phyloP scores from a whole-genome alignment of 1,139 yeast genomes.

The Candida tetrigidarum region DNA sequence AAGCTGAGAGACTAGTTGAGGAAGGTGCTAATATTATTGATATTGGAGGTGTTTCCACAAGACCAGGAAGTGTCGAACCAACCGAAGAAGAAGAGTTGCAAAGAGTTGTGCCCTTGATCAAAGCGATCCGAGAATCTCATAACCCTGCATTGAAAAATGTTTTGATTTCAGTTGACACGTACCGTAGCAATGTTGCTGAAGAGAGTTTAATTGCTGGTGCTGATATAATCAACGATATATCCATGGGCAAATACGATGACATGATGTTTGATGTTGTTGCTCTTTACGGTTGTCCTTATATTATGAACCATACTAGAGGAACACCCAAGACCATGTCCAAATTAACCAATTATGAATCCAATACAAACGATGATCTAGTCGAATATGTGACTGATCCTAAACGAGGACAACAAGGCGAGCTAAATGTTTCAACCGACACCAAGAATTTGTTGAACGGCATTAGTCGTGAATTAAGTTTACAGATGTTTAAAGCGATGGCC shows the following conservation, averaged over 20 bases:
- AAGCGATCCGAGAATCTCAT: constrained; percentile 52
- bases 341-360: constrained; percentile 57
- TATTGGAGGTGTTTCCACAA: constrained; percentile 91
- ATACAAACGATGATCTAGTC: constrained; percentile 40
- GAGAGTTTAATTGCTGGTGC: constrained; percentile 77
- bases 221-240: constrained; percentile 88
- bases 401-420: constrained; percentile 29
- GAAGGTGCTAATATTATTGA: constrained; percentile 77
- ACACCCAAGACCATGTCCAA: constrained; percentile 73
- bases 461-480: constrained; percentile 64
- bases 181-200: constrained; percentile 73
- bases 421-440: constrained; percentile 29
- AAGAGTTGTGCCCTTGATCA: constrained; percentile 73
- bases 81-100: constrained; percentile 59
- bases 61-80: constrained; percentile 76
- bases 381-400: constrained; percentile 42
- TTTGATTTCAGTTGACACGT: constrained; percentile 83
- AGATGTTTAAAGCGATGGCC: constrained; percentile 58
- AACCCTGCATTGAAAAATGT: constrained; percentile 41
- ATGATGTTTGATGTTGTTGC: constrained; percentile 70
- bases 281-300: constrained; percentile 71
- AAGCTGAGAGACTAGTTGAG: constrained; percentile 48
- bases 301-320: constrained; percentile 87
- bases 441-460: constrained; percentile 49
- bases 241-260: constrained; percentile 77